Conservation (phyloP, 1,139 yeast species). For the Magnusiomyces tetraspermus region DNA sequence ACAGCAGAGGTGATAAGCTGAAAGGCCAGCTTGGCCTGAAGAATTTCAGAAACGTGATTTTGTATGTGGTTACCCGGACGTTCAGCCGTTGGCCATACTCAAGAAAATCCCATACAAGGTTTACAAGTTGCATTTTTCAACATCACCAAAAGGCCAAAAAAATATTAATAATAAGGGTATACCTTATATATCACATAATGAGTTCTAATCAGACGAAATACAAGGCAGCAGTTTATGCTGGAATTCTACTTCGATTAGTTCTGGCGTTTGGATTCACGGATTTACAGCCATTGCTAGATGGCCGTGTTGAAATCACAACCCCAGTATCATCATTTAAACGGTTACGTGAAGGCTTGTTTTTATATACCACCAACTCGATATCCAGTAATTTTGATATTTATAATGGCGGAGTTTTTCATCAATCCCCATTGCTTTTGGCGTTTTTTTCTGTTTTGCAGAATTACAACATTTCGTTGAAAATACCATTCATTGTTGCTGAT, state of each 20-base stretch:
- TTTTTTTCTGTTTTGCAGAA: constrained; percentile 37
- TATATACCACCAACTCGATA: constrained; percentile 30
- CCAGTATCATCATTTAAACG: constrained; percentile 59
- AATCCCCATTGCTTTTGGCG: constrained; percentile 59
- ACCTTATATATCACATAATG: too few relatives aligned
- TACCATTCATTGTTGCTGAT: constrained; percentile 38
- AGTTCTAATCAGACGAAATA: background rate
- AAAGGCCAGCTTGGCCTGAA: constrained; percentile 2
- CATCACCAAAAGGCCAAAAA: too few relatives aligned
- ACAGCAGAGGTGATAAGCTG: too few relatives aligned
- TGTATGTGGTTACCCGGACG: too few relatives aligned
- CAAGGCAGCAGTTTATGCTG: background rate
- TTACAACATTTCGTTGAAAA: constrained; percentile 19
- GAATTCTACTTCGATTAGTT: background rate
- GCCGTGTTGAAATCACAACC: constrained; percentile 68
- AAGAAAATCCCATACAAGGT: too few relatives aligned
- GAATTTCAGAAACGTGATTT: too few relatives aligned
- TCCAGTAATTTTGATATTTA: constrained; percentile 57
- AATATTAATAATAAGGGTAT: too few relatives aligned
- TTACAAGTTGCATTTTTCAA: too few relatives aligned
- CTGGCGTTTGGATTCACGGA: background rate
- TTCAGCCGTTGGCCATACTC: too few relatives aligned
- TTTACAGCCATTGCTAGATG: constrained; percentile 34
- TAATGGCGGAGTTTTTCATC: constrained; percentile 80
- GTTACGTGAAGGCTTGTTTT: constrained; percentile 72